A percentile compares a stretch with the other conserved stretches of the same genome.
phyloP scores from a whole-genome alignment of 805 yeast genomes.

The Millerozyma miso region DNA sequence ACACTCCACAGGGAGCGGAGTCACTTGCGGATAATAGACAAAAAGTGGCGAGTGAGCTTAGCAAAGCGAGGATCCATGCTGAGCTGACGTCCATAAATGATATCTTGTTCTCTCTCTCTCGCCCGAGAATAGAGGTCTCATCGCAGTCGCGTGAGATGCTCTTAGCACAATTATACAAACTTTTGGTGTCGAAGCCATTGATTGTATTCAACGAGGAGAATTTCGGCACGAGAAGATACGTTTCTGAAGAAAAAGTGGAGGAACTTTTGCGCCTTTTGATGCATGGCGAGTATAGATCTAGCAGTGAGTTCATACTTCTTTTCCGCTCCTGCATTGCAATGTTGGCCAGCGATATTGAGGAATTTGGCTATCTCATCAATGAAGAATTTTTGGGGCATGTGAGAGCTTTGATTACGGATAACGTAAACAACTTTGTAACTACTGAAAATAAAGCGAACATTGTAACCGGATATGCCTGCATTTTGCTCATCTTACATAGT shows the following conservation, averaged over 20 bases:
- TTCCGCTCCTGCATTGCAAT: constrained; percentile 39
- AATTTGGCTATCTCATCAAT: constrained; percentile 37
- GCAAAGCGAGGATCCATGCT: constrained; percentile 32
- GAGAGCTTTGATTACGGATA: constrained; percentile 27
- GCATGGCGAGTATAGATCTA: constrained; percentile 29
- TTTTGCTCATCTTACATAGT: constrained; percentile 42
- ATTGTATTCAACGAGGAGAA: constrained; percentile 31
- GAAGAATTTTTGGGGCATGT: constrained; percentile 26
- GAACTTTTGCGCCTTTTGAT: constrained; percentile 32
- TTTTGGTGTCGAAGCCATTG: constrained; percentile 41
- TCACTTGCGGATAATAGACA: constrained; percentile 18
- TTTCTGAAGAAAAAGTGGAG: constrained; percentile 32
- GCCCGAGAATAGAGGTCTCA: constrained; percentile 42
- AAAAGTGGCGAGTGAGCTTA: constrained; percentile 25
- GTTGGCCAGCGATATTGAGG: constrained; percentile 48
- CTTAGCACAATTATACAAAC: constrained; percentile 46
- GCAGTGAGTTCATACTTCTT: constrained; percentile 39
- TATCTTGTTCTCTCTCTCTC: constrained; percentile 38
- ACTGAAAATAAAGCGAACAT: constrained; percentile 35
- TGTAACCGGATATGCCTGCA: constrained; percentile 33
- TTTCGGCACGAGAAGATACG: constrained; percentile 32
- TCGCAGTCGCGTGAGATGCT: constrained; percentile 45
- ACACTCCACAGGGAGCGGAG: constrained; percentile 7
- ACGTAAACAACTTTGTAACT: constrained; percentile 29
- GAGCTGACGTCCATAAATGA: constrained; percentile 39